A percentile compares a stretch with the other conserved stretches of the same genome.
Conservation (phyloP, 495 filamentous ascomycete species). For the Tuber melanosporum region DNA sequence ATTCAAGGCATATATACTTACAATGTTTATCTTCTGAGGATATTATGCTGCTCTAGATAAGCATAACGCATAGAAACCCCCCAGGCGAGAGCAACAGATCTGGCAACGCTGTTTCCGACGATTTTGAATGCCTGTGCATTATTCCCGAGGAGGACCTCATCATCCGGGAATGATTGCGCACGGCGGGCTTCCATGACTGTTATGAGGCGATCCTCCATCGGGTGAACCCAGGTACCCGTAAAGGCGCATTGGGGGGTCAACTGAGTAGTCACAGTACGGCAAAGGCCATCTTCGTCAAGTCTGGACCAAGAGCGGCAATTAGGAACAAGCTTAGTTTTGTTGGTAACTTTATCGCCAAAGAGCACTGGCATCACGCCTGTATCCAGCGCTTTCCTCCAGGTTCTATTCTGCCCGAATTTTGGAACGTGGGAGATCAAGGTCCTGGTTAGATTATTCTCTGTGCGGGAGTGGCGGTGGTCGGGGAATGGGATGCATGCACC, state of each 20-base stretch:
- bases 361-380: conserved; percentile 25
- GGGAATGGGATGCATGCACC: conserved; percentile 55
- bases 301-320: conserved; percentile 49
- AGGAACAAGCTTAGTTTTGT: conserved; percentile 13
- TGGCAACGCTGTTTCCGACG: conserved; percentile 66
- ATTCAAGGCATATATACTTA: not conserved
- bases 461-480: conserved; percentile 52
- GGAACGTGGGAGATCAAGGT: conserved; percentile 45
- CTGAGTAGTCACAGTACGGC: conserved; percentile 54
- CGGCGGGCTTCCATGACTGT: conserved; percentile 58
- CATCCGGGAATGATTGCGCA: conserved; percentile 60
- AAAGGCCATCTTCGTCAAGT: conserved; percentile 48
- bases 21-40: not conserved
- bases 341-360: conserved; percentile 15
- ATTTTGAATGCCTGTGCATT: conserved; percentile 52
- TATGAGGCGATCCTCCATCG: conserved; percentile 52
- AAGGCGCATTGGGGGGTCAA: conserved; percentile 48
- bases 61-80: conserved; percentile 58
- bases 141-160: conserved; percentile 59
- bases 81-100: conserved; percentile 55
- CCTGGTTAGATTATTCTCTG: conserved; percentile 28
- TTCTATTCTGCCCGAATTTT: conserved; percentile 22
- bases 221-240: conserved; percentile 53
- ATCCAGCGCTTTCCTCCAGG: conserved; percentile 31
- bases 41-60: conserved; percentile 40